Conservation (phyloP, 805 yeast species). For the Schwanniomyces pseudopolymorphus region DNA sequence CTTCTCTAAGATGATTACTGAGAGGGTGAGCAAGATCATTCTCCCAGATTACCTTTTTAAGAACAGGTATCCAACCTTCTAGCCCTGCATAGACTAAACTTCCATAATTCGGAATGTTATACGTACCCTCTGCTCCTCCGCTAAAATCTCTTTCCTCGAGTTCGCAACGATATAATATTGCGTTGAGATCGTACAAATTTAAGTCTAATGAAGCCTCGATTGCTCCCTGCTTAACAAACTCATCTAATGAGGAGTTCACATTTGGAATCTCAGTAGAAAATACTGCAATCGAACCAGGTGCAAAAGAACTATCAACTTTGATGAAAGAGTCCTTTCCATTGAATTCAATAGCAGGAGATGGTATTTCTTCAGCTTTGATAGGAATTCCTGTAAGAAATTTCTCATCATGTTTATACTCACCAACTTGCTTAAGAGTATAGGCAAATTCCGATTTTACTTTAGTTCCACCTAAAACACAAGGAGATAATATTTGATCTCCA, state of each 20-base stretch:
- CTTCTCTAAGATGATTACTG: conserved; percentile 75
- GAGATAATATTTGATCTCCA: conserved; percentile 53
- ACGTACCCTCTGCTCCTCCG: conserved; percentile 69
- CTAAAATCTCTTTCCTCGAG: conserved; percentile 85
- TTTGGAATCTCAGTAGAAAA: conserved; percentile 67
- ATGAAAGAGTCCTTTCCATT: conserved; percentile 54
- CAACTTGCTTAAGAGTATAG: conserved; percentile 53
- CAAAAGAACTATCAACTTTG: conserved; percentile 59
- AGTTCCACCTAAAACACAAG: conserved; percentile 61
- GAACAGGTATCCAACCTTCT: conserved; percentile 84
- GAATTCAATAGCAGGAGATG: conserved; percentile 47
- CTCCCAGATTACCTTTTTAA: conserved; percentile 57
- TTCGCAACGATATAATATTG: conserved; percentile 73
- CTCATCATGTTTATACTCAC: conserved; percentile 44
- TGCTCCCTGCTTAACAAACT: conserved; percentile 72
- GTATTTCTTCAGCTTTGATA: conserved; percentile 54
- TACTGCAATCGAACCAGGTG: conserved; percentile 89
- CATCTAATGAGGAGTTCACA: conserved; percentile 65
- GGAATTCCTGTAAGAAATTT: conserved; percentile 61
- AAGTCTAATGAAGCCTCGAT: conserved; percentile 65
- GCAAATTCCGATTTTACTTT: conserved; percentile 57
- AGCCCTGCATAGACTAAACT: conserved; percentile 81
- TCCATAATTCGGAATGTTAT: conserved; percentile 74
- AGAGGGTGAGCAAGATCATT: conserved; percentile 86
- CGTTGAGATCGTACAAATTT: conserved; percentile 68